phyloP scores from a whole-genome alignment of 2,329 filamentous ascomycete genomes.

The Lojkania enalia region DNA sequence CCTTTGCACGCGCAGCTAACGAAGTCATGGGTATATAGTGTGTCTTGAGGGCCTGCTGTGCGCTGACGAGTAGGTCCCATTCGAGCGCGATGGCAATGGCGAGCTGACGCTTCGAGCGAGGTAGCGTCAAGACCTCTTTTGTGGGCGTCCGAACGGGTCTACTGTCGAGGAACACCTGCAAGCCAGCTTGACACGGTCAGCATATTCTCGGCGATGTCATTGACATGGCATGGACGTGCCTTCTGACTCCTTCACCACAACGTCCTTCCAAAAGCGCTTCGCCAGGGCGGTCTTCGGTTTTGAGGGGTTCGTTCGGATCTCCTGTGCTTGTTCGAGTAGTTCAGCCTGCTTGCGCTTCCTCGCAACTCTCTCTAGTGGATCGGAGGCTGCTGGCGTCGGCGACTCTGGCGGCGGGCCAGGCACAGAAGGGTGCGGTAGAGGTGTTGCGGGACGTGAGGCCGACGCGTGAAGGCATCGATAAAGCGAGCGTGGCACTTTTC shows the following conservation, averaged over 20 bases:
- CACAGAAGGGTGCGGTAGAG: conserved; percentile 60
- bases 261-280: conserved; percentile 89
- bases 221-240: conserved; percentile 57
- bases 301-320: conserved; percentile 45
- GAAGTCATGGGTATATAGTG: conserved; percentile 92
- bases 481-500: conserved; percentile 21
- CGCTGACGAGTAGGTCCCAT: conserved; percentile 84
- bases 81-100: conserved; percentile 86
- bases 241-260: conserved; percentile 64
- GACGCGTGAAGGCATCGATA: conserved; percentile 50
- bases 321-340: conserved; percentile 51
- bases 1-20: conserved; percentile 78
- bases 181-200: conserved; percentile 48
- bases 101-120: conserved; percentile 75
- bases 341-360: conserved; percentile 56
- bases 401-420: conserved; percentile 63
- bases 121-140: conserved; percentile 72
- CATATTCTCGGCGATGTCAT: conserved; percentile 2
- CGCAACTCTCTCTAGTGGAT: conserved; percentile 53
- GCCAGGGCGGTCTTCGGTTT: conserved; percentile 57
- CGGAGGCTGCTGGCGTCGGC: conserved; percentile 54
- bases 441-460: conserved; percentile 53
- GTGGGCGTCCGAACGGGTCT: conserved; percentile 77
- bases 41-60: conserved; percentile 80
- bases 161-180: conserved; percentile 73